These are phyloP conservation scores for Actinomortierella ambigua DNA, from an alignment of 371 early-diverging fungal genomes.

Conservation along the genomic window DNA sequence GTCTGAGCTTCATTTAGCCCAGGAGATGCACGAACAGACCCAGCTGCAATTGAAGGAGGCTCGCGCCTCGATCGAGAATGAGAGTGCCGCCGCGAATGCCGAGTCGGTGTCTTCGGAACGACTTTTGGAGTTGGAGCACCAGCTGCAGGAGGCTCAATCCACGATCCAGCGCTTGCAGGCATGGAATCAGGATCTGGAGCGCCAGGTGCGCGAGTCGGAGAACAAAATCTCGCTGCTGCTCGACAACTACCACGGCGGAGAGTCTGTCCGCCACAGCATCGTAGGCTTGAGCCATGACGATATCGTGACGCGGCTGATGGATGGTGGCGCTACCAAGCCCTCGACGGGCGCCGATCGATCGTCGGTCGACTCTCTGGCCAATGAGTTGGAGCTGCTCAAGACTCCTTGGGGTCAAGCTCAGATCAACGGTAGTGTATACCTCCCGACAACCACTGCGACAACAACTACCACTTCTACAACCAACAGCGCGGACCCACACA, in stretches of 20 bases:
- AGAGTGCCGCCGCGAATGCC: conserved; percentile 1
- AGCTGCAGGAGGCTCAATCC: conserved; percentile 29
- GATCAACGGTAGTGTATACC: conserved; percentile 1
- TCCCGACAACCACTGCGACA: too few species aligned
- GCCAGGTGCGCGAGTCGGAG: conserved; percentile 39
- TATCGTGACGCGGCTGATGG: conserved; percentile 34
- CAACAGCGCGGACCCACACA: too few species aligned
- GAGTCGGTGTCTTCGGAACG: conserved; percentile 11
- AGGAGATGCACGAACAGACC: conserved; percentile 18
- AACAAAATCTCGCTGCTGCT: conserved; percentile 48
- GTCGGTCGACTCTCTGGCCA: conserved; percentile 39
- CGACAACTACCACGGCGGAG: conserved; percentile 43
- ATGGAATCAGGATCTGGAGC: conserved; percentile 40
- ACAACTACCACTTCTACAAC: too few species aligned
- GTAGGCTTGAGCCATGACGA: conserved; percentile 29
- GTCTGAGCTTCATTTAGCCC: conserved; percentile 21
- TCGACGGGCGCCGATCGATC: conserved; percentile 28
- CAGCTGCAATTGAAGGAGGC: conserved; percentile 23
- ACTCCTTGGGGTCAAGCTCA: conserved; percentile 36
- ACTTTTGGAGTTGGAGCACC: conserved; percentile 29
- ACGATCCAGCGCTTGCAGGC: conserved; percentile 26
- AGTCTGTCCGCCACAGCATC: conserved; percentile 35
- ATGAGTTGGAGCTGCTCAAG: conserved; percentile 44
- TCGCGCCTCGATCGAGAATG: conserved; percentile 8
- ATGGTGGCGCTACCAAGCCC: conserved; percentile 7